A percentile compares a stretch with the other conserved stretches of the same genome.
phyloP scores from a whole-genome alignment of 306 rosid species.

The Ceratonia siliqua region DNA sequence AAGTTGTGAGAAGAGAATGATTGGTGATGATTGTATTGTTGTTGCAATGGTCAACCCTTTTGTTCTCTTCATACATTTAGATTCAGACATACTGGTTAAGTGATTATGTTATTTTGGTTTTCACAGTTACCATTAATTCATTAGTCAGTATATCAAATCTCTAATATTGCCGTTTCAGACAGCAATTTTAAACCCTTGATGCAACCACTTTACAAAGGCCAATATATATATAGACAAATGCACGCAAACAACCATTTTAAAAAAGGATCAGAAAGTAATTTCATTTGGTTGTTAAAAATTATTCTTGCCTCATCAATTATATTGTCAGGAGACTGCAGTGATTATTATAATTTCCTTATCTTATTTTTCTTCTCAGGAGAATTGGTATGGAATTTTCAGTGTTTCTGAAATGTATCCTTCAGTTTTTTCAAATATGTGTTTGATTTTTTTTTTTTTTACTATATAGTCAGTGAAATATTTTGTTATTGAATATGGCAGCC shows the following conservation, averaged over 20 bases:
- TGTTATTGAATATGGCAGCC: constrained; percentile 65
- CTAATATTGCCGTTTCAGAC: constrained; percentile 18
- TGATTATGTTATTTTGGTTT: constrained; percentile 10
- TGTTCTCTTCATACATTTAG: not conserved
- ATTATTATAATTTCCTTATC: constrained; percentile 23
- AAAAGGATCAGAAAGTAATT: not conserved
- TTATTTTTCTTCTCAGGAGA: constrained; percentile 5
- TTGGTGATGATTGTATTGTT: not conserved
- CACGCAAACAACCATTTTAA: no score
- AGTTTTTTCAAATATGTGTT: constrained; percentile 12
- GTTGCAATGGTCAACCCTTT: not conserved
- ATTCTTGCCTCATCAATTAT: constrained; percentile 18
- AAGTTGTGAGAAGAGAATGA: not conserved
- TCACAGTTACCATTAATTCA: not conserved
- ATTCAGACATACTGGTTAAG: not conserved
- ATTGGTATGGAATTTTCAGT: not conserved
- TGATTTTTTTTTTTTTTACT: constrained; percentile 26
- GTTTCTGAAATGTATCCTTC: constrained; percentile 25
- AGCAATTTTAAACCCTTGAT: not conserved
- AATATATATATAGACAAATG: no score
- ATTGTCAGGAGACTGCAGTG: not conserved
- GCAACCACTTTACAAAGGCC: no score
- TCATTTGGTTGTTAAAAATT: not conserved
- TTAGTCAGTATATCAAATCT: constrained; percentile 8
- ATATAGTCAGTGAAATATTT: constrained; percentile 34